Conservation (phyloP, 805 yeast genomes). For the Zygosaccharomyces rouxii region DNA sequence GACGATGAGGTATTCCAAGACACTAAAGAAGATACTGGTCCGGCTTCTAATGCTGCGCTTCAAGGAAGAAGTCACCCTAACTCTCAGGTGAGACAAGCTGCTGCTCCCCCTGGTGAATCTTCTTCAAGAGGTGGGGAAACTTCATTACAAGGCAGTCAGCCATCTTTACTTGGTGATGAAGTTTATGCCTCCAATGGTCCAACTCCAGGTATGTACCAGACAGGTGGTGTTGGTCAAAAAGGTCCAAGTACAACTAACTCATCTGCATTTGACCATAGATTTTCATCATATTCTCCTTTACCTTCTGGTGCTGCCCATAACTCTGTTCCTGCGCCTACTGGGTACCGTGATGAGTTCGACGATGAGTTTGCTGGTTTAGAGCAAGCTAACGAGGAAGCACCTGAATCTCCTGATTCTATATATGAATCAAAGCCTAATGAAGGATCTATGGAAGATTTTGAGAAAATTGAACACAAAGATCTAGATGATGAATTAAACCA, state of each 20-base stretch:
- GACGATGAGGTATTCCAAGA: slow-evolving; percentile 41
- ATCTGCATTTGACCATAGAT: not conserved
- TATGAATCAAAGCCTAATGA: slow-evolving; percentile 25
- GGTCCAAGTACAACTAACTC: not conserved
- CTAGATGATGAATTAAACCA: slow-evolving; percentile 25
- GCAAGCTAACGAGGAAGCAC: slow-evolving; percentile 39
- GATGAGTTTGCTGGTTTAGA: slow-evolving; percentile 44
- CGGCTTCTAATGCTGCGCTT: slow-evolving; percentile 1
- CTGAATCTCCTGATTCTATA: slow-evolving; percentile 26
- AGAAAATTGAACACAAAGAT: slow-evolving; percentile 25
- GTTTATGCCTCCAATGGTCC: not conserved
- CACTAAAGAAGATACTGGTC: slow-evolving; percentile 20
- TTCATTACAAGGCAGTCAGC: slow-evolving; percentile 19
- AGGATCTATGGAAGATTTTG: slow-evolving; percentile 27
- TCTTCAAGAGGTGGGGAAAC: slow-evolving; percentile 19
- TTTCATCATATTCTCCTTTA: not conserved
- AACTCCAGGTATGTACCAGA: not conserved
- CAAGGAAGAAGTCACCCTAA: not conserved
- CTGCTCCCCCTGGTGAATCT: slow-evolving; percentile 2
- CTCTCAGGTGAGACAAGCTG: not conserved
- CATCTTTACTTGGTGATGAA: not conserved
- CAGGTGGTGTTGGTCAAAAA: not conserved
- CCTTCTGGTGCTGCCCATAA: slow-evolving; percentile 8
- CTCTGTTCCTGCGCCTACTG: slow-evolving; percentile 6
- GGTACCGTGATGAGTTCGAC: slow-evolving; percentile 32